phyloP scores from a whole-genome alignment of 2,329 filamentous ascomycete species.

The Colletotrichum sp. region DNA sequence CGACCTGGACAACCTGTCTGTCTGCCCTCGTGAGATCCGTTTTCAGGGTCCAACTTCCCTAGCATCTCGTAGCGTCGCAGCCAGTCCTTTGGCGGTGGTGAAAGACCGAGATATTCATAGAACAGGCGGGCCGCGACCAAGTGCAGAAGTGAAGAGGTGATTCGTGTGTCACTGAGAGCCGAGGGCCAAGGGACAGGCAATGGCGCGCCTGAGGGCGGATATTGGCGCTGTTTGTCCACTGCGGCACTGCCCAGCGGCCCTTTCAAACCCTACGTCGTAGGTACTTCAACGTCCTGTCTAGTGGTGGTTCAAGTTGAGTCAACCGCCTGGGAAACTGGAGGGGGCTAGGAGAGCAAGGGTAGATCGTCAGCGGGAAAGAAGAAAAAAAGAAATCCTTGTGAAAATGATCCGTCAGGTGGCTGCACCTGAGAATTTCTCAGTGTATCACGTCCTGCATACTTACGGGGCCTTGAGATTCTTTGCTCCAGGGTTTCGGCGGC shows the following conservation, averaged over 20 bases:
- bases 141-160: neutral
- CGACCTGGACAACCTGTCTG: neutral
- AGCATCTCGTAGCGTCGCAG: neutral
- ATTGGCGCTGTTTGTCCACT: neutral
- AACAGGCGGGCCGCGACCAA: neutral
- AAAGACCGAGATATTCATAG: constrained; percentile 19
- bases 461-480: constrained; percentile 13
- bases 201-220: neutral
- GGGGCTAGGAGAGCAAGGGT: neutral
- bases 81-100: neutral
- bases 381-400: neutral
- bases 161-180: neutral
- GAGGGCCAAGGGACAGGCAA: neutral
- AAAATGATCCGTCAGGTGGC: constrained; percentile 6
- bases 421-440: constrained; percentile 13
- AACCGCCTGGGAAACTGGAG: neutral
- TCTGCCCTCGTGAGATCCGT: constrained; percentile 1
- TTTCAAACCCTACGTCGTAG: neutral
- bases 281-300: neutral
- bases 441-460: constrained; percentile 18
- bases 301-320: neutral
- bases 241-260: neutral
- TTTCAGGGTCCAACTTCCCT: constrained; percentile 12
- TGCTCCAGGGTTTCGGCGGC: constrained; percentile 3
- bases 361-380: neutral